Conservation (phyloP, 1,284 basidiomycete genomes). For the Violaceomyces palustris region DNA sequence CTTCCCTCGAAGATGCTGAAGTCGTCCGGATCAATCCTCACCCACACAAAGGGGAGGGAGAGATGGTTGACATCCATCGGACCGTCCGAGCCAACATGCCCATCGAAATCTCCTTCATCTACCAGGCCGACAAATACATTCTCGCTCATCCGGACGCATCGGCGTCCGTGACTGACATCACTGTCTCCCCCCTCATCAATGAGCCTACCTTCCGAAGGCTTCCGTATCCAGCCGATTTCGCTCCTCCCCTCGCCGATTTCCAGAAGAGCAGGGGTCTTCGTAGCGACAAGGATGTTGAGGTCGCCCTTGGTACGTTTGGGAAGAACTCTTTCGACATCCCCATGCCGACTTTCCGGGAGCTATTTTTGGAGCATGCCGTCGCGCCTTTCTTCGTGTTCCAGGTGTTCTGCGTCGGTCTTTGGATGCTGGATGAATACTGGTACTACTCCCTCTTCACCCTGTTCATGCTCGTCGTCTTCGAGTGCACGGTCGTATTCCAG, state of each 20-base stretch:
- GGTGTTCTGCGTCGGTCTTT: constrained; percentile 51
- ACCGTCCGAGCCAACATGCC: constrained; percentile 46
- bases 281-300: constrained; percentile 40
- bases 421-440: constrained; percentile 53
- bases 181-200: constrained; percentile 45
- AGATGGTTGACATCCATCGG: constrained; percentile 73
- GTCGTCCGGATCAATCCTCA: constrained; percentile 79
- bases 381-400: constrained; percentile 53
- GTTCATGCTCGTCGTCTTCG: constrained; percentile 51
- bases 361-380: constrained; percentile 52
- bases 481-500: constrained; percentile 51
- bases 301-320: constrained; percentile 43
- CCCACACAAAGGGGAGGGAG: constrained; percentile 80
- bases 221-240: constrained; percentile 78
- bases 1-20: constrained; percentile 64
- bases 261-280: constrained; percentile 59
- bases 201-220: constrained; percentile 72
- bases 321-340: constrained; percentile 50
- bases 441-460: constrained; percentile 51
- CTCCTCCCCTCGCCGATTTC: constrained; percentile 70
- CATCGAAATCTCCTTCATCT: constrained; percentile 78
- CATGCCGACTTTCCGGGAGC: constrained; percentile 46
- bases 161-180: constrained; percentile 41
- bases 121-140: constrained; percentile 92
- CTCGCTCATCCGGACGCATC: constrained; percentile 57